Evolutionary conservation across 208 protist species (phyloP), one percentile per base, ranked within the genome.

Genomic region (Leishmania braziliensis): DNA sequence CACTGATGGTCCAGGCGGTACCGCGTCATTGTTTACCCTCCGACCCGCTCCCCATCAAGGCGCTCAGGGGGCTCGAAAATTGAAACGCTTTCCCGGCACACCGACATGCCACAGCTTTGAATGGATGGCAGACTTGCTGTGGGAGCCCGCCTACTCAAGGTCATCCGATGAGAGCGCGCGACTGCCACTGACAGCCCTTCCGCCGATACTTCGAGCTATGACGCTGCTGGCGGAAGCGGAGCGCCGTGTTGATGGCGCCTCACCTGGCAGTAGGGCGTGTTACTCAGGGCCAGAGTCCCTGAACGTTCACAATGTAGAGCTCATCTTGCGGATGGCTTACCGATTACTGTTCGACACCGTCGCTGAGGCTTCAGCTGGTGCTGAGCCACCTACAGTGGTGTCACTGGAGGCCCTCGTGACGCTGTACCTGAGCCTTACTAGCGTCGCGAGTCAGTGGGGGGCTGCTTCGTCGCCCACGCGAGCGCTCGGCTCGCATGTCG

Each of bases 331-430:
- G 29, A 46, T 56, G 26, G 36, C 76, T n/a, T 79, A 56, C 48
- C 76, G 62, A 8, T 1, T 79, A 8, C 50, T 79, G 5, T 79
- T 79, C 62, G 23, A n/a, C 48, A 18, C 76, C 46, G 63, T 6
- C 33, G 51, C 16, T 36, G 69, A 29, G 46, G 20, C 26, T 4
- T 16, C 75, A 53, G 53, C 75, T 0, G 43, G 53, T 8, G 43
- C 58, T 14, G 36, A 9, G 43, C 46, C 58, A 51, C 20, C 36
- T 1, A 20, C 43, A 16, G 12, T n/a, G 63, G 33, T 79, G 48
- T 8, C 81, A n/a, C 77, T 85, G 69, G 81, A 85, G 39, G 56
- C 77, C 16, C 81, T 85, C 0, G 69, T 81, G 51, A 81, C 71
- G n/a, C 46, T 85, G 8, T 75, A 81, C 81, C 36, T 85, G 14